Base-by-base conservation (phyloP, 305 asterid species). In the Solanum hybrid region DNA sequence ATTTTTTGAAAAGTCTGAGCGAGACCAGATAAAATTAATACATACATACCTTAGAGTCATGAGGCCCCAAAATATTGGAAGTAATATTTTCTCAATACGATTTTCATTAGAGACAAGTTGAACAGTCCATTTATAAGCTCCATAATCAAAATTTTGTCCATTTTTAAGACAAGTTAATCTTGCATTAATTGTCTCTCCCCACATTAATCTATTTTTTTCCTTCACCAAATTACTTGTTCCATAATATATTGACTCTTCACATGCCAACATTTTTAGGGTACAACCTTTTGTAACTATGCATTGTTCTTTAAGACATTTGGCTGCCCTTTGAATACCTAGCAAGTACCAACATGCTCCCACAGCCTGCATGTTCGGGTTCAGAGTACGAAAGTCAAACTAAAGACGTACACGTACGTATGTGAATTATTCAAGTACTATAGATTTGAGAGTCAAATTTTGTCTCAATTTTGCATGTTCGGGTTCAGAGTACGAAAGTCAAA, bases 1-100 rank as follows among this genome's bases (percentile, higher is more conserved):
- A 20, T 33, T 33, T 78, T 61, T 78, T 78, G 17, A 78, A 33
- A 10, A 33, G 0, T 33, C 4, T 2, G 22, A n/a, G 3, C 4
- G 0, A 34, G 2, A 79, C 0, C 2, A 1, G 20, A 79, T 79
- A 79, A 31, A 61, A 70, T 10, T 10, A 10, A 2, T 10, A 24
- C 26, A 61, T 89, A 91, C 92, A 65, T 89, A 91, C 92, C 92
- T 91, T n/a, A 91, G 88, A 81, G 92, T 84, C 92, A 87, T 91
- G n/a, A 91, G 89, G 3, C 92, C 92, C 92, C 92, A 91, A 37
- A 91, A 89, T 11, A 89, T 89, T 32, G 91, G 89, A 77, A 89
- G 89, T 24, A 91, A 33, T 32, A 89, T 89, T 75, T 90, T 91
- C 36, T 65, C 65, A 82, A 80, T 14, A 2, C 72, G 68, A 73